These are phyloP conservation scores for Jamesozyma gamospora DNA, from an alignment of 805 yeast species.

Conservation along the genomic window DNA sequence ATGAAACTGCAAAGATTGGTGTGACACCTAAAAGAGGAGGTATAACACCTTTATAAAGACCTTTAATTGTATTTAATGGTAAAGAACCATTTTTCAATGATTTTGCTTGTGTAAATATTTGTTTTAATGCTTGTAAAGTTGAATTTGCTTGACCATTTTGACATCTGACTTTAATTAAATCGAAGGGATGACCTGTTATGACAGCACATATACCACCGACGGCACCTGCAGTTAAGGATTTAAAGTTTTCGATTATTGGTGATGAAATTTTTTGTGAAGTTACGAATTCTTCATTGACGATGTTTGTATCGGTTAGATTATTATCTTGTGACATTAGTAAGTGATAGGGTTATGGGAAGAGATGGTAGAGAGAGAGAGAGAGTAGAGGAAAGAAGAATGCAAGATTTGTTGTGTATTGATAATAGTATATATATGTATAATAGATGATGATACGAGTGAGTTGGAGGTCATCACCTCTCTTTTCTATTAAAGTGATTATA, in stretches of 20 bases:
- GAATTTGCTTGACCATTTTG: slow-evolving; percentile 63
- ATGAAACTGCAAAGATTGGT: slow-evolving; percentile 96
- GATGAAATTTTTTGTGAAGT: background rate
- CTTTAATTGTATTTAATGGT: slow-evolving; percentile 30
- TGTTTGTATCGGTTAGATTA: slow-evolving; percentile 5
- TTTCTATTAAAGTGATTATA: too few species aligned
- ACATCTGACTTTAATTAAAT: slow-evolving; percentile 80
- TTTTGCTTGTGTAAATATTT: slow-evolving; percentile 44
- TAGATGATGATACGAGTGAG: too few species aligned
- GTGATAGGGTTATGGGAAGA: too few species aligned
- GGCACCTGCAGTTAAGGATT: slow-evolving; percentile 88
- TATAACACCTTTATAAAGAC: slow-evolving; percentile 86
- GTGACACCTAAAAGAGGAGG: slow-evolving; percentile 96
- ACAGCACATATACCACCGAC: slow-evolving; percentile 96
- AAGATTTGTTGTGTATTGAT: too few species aligned
- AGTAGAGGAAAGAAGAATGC: too few species aligned
- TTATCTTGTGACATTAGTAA: slow-evolving; percentile 8
- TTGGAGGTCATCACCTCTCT: too few species aligned
- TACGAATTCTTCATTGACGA: slow-evolving; percentile 1
- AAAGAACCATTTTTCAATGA: slow-evolving; percentile 6
- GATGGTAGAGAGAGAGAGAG: too few species aligned
- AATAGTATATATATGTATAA: too few species aligned
- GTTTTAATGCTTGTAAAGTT: slow-evolving; percentile 56
- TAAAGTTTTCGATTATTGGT: slow-evolving; percentile 50
- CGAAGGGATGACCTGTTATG: slow-evolving; percentile 93